These are phyloP conservation scores for Stipa capillata DNA, from an alignment of 176 grass and related monocot genomes.

Conservation along the genomic window DNA sequence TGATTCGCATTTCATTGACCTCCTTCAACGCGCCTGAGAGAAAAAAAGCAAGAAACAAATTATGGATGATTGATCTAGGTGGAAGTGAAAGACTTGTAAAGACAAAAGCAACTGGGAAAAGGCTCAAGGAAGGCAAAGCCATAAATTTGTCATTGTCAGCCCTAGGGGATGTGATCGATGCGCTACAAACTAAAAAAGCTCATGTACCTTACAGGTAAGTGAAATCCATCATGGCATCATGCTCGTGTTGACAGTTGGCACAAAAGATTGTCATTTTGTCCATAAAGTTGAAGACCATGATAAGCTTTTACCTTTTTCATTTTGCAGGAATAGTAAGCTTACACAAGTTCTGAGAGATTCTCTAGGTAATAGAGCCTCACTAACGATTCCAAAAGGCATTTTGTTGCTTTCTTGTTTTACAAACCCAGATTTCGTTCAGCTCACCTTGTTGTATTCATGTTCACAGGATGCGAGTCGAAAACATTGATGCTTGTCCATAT, in stretches of 20 bases:
- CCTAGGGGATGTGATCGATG: conserved; percentile 90
- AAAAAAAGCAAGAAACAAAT: conserved; percentile 67
- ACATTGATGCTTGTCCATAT: conserved; percentile 95
- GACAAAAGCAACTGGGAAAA: conserved; percentile 91
- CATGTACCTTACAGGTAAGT: conserved; percentile 86
- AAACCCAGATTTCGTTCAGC: conserved; percentile 8
- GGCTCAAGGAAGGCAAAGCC: conserved; percentile 90
- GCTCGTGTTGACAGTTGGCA: background rate
- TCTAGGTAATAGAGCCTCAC: conserved; percentile 45
- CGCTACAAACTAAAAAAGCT: conserved; percentile 71
- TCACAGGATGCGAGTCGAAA: conserved; percentile 88
- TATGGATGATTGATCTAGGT: conserved; percentile 99
- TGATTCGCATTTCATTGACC: conserved; percentile 78
- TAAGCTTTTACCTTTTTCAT: conserved; percentile 3
- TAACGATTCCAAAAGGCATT: background rate
- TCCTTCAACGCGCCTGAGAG: conserved; percentile 52
- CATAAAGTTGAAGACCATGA: background rate
- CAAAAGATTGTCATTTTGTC: background rate
- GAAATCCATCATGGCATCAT: conserved; percentile 13
- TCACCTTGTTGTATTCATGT: conserved; percentile 23
- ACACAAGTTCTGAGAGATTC: conserved; percentile 96
- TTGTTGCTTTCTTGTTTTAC: conserved; percentile 20
- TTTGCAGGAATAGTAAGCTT: conserved; percentile 94
- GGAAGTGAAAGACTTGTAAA: conserved; percentile 93
- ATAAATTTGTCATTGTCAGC: conserved; percentile 98